Percentiles rank a stretch among this genome's conserved stretches.
phyloP scores from a whole-genome alignment of 2,329 filamentous ascomycete species.

The Diaporthe sp. region DNA sequence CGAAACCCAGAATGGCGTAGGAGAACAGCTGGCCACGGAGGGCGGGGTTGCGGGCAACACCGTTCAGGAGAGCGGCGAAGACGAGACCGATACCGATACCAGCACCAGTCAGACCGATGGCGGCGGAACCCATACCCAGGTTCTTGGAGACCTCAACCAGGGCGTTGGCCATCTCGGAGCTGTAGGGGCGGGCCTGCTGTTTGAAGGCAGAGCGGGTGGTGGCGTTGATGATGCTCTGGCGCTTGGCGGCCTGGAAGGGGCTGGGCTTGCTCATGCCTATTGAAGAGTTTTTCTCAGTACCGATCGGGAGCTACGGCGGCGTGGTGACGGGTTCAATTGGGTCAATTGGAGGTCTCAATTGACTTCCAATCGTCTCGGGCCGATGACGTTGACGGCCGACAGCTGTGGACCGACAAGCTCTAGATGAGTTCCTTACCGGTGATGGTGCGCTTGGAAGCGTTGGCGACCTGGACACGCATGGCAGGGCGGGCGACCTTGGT shows the following conservation, averaged over 20 bases:
- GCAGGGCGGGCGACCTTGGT: constrained; percentile 84
- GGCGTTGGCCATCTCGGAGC: constrained; percentile 88
- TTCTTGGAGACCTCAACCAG: constrained; percentile 93
- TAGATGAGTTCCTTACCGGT: constrained; percentile 68
- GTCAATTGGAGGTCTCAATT: constrained; percentile 54
- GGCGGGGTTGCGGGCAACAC: constrained; percentile 93
- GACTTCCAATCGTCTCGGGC: constrained; percentile 37
- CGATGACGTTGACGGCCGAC: constrained; percentile 41
- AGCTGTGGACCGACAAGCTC: constrained; percentile 41
- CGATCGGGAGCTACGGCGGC: constrained; percentile 32
- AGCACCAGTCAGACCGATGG: constrained; percentile 92
- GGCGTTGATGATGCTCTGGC: constrained; percentile 78
- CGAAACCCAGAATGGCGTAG: constrained; percentile 95
- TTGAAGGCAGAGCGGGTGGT: constrained; percentile 75
- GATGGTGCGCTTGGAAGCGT: constrained; percentile 82
- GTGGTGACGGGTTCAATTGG: constrained; percentile 30
- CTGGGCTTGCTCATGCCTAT: constrained; percentile 68
- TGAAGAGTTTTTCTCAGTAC: constrained; percentile 44
- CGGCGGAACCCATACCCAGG: constrained; percentile 89
- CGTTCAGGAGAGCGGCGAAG: constrained; percentile 90
- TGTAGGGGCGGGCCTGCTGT: constrained; percentile 78
- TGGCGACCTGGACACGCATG: constrained; percentile 73
- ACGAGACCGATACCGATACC: constrained; percentile 97
- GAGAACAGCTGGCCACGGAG: constrained; percentile 96
- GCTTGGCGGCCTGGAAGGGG: constrained; percentile 82